A percentile compares a stretch with the other conserved stretches of the same genome.
Conservation (phyloP, 805 yeast genomes). For the Candida ovalis region DNA sequence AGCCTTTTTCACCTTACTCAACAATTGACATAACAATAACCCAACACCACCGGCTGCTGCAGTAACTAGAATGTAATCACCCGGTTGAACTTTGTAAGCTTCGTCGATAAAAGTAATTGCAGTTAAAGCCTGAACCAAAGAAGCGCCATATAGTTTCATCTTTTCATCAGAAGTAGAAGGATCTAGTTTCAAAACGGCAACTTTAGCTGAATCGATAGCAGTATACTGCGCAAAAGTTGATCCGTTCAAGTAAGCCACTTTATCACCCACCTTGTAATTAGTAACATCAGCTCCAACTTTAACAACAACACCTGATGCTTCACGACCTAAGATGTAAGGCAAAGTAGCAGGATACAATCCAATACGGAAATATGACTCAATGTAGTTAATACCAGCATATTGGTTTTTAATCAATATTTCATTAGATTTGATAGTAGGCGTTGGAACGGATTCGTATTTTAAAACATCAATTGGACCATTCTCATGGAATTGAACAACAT, state of each 20-base stretch:
- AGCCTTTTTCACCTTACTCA: constrained; percentile 56
- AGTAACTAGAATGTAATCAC: constrained; percentile 71
- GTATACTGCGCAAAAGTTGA: constrained; percentile 74
- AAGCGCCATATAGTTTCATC: constrained; percentile 55
- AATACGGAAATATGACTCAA: constrained; percentile 77
- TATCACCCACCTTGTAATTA: constrained; percentile 61
- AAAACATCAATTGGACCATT: constrained; percentile 59
- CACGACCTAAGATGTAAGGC: constrained; percentile 70
- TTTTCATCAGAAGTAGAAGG: constrained; percentile 43
- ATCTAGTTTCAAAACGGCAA: constrained; percentile 44
- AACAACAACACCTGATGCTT: constrained; percentile 66
- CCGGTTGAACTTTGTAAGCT: constrained; percentile 61
- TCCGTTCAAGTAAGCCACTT: constrained; percentile 52
- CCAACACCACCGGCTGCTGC: constrained; percentile 99
- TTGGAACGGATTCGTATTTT: constrained; percentile 52
- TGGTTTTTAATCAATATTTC: constrained; percentile 70
- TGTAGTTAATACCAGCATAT: constrained; percentile 77
- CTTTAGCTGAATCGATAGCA: constrained; percentile 35
- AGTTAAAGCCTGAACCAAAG: constrained; percentile 71
- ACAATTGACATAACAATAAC: constrained; percentile 60
- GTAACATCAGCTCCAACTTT: constrained; percentile 58
- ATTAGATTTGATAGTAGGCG: constrained; percentile 51
- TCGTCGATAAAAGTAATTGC: constrained; percentile 68
- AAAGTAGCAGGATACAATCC: constrained; percentile 62
- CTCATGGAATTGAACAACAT: constrained; percentile 51